phyloP scores from a whole-genome alignment of 345 rosid genomes.

The Zanthoxylum bungeanum region DNA sequence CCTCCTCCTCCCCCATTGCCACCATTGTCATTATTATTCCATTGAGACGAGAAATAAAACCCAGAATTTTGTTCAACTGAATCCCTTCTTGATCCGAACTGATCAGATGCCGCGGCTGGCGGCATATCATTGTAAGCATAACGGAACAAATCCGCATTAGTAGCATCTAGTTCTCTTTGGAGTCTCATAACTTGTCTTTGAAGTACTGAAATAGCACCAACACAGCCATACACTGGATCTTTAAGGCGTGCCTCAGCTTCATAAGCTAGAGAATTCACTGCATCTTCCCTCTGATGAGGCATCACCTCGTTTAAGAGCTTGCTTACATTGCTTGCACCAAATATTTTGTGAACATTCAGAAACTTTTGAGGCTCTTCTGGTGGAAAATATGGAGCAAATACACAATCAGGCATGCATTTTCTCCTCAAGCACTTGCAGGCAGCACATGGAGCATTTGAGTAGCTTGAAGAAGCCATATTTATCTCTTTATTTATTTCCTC shows the following conservation, averaged over 20 bases:
- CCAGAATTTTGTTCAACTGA: constrained; percentile 22
- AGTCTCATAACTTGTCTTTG: constrained; percentile 51
- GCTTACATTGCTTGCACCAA: constrained; percentile 63
- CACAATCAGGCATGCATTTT: constrained; percentile 54
- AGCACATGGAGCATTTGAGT: constrained; percentile 58
- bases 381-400: constrained; percentile 65
- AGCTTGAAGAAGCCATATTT: constrained; percentile 56
- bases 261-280: constrained; percentile 59
- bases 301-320: constrained; percentile 52
- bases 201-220: constrained; percentile 55
- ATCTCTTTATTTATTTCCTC: constrained; percentile 11
- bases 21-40: constrained; percentile 23
- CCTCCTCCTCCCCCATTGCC: constrained; percentile 15
- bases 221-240: constrained; percentile 66
- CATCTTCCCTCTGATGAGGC: constrained; percentile 62
- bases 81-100: constrained; percentile 26
- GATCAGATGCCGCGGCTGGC: too few species aligned
- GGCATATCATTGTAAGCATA: constrained; percentile 28
- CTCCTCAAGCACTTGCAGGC: constrained; percentile 67
- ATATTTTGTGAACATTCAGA: constrained; percentile 59
- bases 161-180: constrained; percentile 52
- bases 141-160: constrained; percentile 48
- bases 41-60: constrained; percentile 23
- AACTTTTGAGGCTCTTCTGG: constrained; percentile 66
- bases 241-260: constrained; percentile 61